A percentile compares a stretch with the other conserved stretches of the same genome.
phyloP scores from a whole-genome alignment of 1,284 basidiomycete genomes.

The Neolentinus lepideus region DNA sequence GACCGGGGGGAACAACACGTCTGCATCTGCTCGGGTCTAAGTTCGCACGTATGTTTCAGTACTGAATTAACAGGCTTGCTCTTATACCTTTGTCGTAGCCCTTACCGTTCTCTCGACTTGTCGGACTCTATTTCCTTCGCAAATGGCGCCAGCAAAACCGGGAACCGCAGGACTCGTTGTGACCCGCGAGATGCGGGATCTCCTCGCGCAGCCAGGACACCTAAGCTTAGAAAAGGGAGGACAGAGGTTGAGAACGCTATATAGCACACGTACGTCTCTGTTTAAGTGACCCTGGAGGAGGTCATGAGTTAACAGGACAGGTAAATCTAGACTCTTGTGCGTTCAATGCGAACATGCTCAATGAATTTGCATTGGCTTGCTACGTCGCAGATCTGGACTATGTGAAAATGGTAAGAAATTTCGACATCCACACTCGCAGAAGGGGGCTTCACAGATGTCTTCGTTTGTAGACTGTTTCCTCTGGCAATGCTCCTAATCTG shows the following conservation, averaged over 20 bases:
- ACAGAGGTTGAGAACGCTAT: conserved; percentile 29
- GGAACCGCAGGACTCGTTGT: conserved; percentile 26
- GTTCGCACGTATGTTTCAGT: no score
- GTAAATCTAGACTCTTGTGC: background rate
- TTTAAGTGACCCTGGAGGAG: background rate
- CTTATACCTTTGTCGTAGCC: no score
- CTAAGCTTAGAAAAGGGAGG: conserved; percentile 24
- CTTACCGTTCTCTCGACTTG: background rate
- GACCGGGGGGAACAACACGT: no score
- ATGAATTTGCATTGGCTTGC: conserved; percentile 29
- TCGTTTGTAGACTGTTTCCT: background rate
- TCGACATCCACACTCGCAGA: no score
- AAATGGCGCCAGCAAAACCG: background rate
- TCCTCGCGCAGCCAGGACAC: conserved; percentile 30
- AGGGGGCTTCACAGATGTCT: background rate
- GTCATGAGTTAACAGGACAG: background rate
- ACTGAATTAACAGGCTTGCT: no score
- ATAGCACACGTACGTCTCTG: conserved; percentile 13
- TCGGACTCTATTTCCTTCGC: no score
- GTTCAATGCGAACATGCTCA: conserved; percentile 14
- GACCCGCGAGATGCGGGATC: conserved; percentile 28
- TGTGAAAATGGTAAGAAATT: conserved; percentile 22
- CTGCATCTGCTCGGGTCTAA: no score
- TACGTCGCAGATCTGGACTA: conserved; percentile 23
- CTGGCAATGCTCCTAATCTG: conserved; percentile 32